Percentiles rank a stretch among this genome's conserved stretches.
Conservation (phyloP, 2,329 filamentous ascomycete species). For the Arthrobotrys musiformis region DNA sequence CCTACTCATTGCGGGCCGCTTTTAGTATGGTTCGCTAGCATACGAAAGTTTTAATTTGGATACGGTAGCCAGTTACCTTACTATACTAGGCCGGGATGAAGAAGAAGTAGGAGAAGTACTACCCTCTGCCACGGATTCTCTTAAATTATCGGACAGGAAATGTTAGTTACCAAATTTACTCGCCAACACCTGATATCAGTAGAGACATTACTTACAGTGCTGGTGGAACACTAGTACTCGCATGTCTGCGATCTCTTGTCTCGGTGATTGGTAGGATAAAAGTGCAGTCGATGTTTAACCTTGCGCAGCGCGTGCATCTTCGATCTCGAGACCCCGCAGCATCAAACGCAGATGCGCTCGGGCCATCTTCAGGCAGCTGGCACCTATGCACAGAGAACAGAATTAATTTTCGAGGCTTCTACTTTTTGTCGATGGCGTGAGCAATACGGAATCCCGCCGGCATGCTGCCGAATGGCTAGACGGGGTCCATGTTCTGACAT, state of each 20-base stretch:
- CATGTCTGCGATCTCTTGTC: slow-evolving; percentile 45
- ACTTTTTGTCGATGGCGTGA: neutral
- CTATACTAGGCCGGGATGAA: slow-evolving; percentile 26
- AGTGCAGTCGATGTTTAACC: slow-evolving; percentile 57
- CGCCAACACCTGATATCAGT: neutral
- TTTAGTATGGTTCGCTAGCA: neutral
- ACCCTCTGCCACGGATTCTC: slow-evolving; percentile 25
- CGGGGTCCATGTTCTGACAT: neutral
- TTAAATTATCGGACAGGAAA: neutral
- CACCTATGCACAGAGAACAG: slow-evolving; percentile 37
- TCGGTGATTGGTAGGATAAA: slow-evolving; percentile 57
- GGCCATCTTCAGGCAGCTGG: slow-evolving; percentile 40
- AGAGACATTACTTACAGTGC: slow-evolving; percentile 10
- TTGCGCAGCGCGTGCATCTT: slow-evolving; percentile 56
- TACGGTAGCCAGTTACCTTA: slow-evolving; percentile 10
- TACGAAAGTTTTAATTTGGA: neutral
- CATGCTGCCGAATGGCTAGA: neutral
- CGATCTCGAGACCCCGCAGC: slow-evolving; percentile 34
- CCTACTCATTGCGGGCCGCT: slow-evolving; percentile 7
- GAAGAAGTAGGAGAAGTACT: slow-evolving; percentile 16
- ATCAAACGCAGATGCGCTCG: slow-evolving; percentile 29
- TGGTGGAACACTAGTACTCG: slow-evolving; percentile 1
- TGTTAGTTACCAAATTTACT: neutral
- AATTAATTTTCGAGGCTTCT: neutral
- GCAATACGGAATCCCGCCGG: neutral